phyloP scores from a whole-genome alignment of 805 yeast genomes.

The Wickerhamiella domercqiae region DNA sequence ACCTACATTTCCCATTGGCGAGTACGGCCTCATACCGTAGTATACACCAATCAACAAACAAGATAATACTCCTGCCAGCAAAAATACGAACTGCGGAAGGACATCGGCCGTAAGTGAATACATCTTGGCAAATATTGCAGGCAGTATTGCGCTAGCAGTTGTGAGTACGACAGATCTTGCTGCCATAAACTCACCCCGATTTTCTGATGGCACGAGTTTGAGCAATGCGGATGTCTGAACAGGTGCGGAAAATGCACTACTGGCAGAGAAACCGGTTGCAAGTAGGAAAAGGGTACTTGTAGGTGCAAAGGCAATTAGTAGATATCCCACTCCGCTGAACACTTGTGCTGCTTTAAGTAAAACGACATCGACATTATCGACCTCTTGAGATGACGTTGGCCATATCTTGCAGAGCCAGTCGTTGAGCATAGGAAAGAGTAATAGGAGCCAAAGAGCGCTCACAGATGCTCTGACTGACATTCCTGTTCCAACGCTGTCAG shows the following conservation, averaged over 20 bases:
- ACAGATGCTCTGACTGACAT: slow-evolving; percentile 5
- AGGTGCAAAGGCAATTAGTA: slow-evolving; percentile 3
- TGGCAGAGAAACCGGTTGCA: slow-evolving; percentile 6
- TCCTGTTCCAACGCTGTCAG: slow-evolving; percentile 5
- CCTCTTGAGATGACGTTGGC: slow-evolving; percentile 4
- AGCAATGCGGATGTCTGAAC: slow-evolving; percentile 9
- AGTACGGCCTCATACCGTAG: slow-evolving; percentile 1
- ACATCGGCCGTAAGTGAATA: slow-evolving; percentile 6
- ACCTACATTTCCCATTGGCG: too few species aligned
- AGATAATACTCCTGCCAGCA: slow-evolving; percentile 4
- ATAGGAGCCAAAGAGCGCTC: slow-evolving; percentile 8
- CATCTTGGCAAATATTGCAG: slow-evolving; percentile 8
- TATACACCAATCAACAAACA: neutral
- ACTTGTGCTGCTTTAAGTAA: slow-evolving; percentile 7
- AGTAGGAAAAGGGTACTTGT: slow-evolving; percentile 5
- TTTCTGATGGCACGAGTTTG: slow-evolving; percentile 5
- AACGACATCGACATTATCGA: slow-evolving; percentile 8
- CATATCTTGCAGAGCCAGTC: slow-evolving; percentile 5
- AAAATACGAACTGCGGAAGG: slow-evolving; percentile 3
- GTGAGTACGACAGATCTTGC: slow-evolving; percentile 7
- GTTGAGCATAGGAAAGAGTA: slow-evolving; percentile 10
- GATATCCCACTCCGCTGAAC: slow-evolving; percentile 6
- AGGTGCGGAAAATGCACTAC: slow-evolving; percentile 11
- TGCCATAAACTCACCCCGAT: slow-evolving; percentile 1
- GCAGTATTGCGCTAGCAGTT: slow-evolving; percentile 10